Base-by-base conservation (phyloP, 139 green algal genomes). In the Volvox africanus region DNA sequence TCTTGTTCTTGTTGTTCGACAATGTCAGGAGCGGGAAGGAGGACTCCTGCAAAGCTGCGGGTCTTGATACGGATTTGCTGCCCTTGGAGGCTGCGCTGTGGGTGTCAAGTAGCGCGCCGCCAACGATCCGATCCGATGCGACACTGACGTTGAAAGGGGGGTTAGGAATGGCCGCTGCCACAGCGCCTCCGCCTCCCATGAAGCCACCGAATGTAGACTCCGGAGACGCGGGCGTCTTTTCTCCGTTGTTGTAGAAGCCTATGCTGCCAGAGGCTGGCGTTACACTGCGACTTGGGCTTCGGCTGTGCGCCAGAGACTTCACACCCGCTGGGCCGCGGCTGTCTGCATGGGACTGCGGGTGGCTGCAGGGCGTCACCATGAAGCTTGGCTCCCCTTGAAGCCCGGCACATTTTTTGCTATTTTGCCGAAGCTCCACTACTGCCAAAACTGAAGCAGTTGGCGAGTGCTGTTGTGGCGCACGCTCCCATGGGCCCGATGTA, bases 351-450 rank as follows among this genome's bases (percentile, higher is more conserved):
- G 44, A 55, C 9, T 55, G 13, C 75, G 75, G 75, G 30, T 81
- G 75, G 75, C 75, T 81, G 75, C 75, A 81, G 13, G 75, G 75
- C 30, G 75, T 81, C 75, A 32, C 71, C 22, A 32, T 79, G 71
- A 79, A 30, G 20, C 71, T 79, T 30, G 71, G 71, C 20, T 73
- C 65, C 21, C 21, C 65, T 16, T 73, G 65, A 73, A 73, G 65
- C 44, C 44, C 44, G 44, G 44, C 44, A 55, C 44, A 55, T 55
- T 5, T 55, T 30, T 79, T 79, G 26, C 30, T 79, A 21, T 30
- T 32, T 20, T 79, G 26, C 2, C 71, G 71, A 20, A 32, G 71
- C 71, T 79, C 71, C 2, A 28, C 21, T 35, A 30, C 22, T 33
- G 71, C 22, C 30, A 35, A 5, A n/a, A 79, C 71, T 21, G 32